Percentiles rank a stretch among this genome's conserved stretches.
Evolutionary conservation across 2,329 filamentous ascomycete species (phyloP).

Genomic region (Xylariaceae sp.): DNA sequence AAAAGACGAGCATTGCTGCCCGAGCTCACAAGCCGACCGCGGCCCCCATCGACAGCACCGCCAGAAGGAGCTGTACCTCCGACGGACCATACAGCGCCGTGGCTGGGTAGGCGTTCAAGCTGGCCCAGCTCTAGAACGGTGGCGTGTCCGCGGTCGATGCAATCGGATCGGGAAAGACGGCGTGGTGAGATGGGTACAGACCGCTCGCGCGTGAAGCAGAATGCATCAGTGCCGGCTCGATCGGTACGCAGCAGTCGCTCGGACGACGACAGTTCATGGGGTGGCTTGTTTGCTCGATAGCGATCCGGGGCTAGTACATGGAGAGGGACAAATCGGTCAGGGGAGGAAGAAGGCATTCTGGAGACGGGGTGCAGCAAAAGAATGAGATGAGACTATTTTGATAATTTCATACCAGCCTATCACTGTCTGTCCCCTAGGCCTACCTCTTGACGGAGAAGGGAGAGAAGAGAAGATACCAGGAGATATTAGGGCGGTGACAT

Average conservation of each 20-base stretch:
- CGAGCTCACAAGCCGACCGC: conserved; percentile 63
- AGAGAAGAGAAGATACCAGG: too few species aligned
- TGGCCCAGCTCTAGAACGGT: conserved; percentile 30
- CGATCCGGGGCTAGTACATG: conserved; percentile 42
- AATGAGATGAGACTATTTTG: background rate
- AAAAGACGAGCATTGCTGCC: conserved; percentile 71
- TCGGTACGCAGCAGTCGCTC: conserved; percentile 47
- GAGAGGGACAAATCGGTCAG: conserved; percentile 52
- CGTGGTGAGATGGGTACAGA: conserved; percentile 28
- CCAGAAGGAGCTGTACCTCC: conserved; percentile 59
- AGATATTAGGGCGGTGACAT: too few species aligned
- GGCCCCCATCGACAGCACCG: conserved; percentile 59
- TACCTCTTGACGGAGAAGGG: too few species aligned
- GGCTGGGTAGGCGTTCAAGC: conserved; percentile 54
- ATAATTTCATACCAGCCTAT: background rate
- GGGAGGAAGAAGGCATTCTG: conserved; percentile 29
- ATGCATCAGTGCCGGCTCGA: conserved; percentile 42
- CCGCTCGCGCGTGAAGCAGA: conserved; percentile 35
- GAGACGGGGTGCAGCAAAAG: background rate
- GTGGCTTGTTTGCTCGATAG: conserved; percentile 44
- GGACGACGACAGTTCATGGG: conserved; percentile 39
- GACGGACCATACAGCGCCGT: conserved; percentile 73
- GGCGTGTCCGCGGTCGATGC: conserved; percentile 24
- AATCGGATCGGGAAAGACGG: conserved; percentile 28
- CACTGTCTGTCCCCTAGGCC: too few species aligned